Conservation (phyloP, 352 stramenopile genomes). For the Hyaloperonospora arabidopsidis region DNA sequence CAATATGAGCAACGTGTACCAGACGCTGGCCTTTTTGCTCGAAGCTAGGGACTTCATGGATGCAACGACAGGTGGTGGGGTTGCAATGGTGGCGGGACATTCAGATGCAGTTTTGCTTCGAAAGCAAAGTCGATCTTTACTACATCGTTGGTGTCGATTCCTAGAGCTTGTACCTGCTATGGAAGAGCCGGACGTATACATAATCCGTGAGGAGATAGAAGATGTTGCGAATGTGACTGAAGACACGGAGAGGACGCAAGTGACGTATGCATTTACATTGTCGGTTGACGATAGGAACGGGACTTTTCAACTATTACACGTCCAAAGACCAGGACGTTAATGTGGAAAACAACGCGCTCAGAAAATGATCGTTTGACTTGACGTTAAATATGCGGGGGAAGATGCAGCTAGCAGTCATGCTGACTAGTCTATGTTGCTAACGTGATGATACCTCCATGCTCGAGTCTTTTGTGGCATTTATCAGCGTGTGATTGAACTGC, state of each 20-base stretch:
- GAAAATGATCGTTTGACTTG: background rate
- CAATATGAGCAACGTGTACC: slow-evolving; percentile 41
- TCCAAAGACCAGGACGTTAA: slow-evolving; percentile 15
- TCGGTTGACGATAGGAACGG: slow-evolving; percentile 16
- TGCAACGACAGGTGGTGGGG: slow-evolving; percentile 24
- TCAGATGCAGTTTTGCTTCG: slow-evolving; percentile 34
- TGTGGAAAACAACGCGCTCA: background rate
- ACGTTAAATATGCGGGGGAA: slow-evolving; percentile 17
- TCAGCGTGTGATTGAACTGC: slow-evolving; percentile 3
- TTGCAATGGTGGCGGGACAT: slow-evolving; percentile 30
- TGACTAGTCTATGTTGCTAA: slow-evolving; percentile 17
- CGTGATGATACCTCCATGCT: slow-evolving; percentile 11
- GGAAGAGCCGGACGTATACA: slow-evolving; percentile 26
- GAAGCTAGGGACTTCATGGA: slow-evolving; percentile 51
- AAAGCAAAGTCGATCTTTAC: slow-evolving; percentile 15
- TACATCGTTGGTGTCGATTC: slow-evolving; percentile 53
- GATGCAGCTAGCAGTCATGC: slow-evolving; percentile 19
- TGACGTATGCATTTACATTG: slow-evolving; percentile 30
- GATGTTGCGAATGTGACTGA: slow-evolving; percentile 5
- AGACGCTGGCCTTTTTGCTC: slow-evolving; percentile 49
- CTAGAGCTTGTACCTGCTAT: slow-evolving; percentile 26
- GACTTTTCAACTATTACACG: slow-evolving; percentile 31
- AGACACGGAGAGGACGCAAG: slow-evolving; percentile 8
- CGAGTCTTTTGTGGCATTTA: too few species aligned
- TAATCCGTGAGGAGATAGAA: slow-evolving; percentile 28